Percentiles rank a stretch among this genome's conserved stretches.
Evolutionary conservation across 306 rosid genomes (phyloP).

Genomic region (Myrica gale): DNA sequence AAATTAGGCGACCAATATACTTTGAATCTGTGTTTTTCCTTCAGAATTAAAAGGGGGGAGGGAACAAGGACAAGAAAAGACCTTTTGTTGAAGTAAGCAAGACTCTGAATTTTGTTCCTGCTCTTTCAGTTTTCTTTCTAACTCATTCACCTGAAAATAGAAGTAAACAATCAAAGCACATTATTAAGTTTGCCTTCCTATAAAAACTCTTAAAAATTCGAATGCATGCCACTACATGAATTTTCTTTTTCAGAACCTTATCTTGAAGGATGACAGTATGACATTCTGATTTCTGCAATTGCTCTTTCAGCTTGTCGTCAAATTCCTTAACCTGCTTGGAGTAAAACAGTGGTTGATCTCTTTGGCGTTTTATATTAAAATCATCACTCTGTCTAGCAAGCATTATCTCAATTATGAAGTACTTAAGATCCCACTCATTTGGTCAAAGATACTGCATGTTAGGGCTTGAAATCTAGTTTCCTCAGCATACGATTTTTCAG

Average conservation of each 20-base stretch:
- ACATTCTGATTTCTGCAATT: slow-evolving; percentile 59
- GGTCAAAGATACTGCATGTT: background rate
- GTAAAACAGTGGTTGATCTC: slow-evolving; percentile 3
- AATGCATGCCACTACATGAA: background rate
- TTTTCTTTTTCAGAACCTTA: slow-evolving; percentile 49
- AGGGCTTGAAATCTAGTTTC: background rate
- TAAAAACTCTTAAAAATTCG: slow-evolving; percentile 7
- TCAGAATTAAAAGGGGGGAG: background rate
- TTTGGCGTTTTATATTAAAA: slow-evolving; percentile 9
- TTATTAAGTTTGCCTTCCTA: slow-evolving; percentile 10
- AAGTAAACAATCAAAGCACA: slow-evolving; percentile 12
- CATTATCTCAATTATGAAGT: background rate
- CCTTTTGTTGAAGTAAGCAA: slow-evolving; percentile 59
- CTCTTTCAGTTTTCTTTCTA: slow-evolving; percentile 69
- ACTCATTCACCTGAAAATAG: slow-evolving; percentile 53
- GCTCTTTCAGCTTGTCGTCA: slow-evolving; percentile 59
- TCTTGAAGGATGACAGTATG: slow-evolving; percentile 55
- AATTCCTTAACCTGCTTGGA: slow-evolving; percentile 66
- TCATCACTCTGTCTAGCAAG: slow-evolving; percentile 5
- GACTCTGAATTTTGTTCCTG: slow-evolving; percentile 51
- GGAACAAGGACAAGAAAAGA: slow-evolving; percentile 3
- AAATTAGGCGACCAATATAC: background rate
- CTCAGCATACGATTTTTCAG: background rate
- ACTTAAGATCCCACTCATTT: background rate
- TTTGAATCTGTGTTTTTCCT: background rate